Base-by-base conservation (phyloP, 1,284 basidiomycete genomes). In the Pholiota adiposa region DNA sequence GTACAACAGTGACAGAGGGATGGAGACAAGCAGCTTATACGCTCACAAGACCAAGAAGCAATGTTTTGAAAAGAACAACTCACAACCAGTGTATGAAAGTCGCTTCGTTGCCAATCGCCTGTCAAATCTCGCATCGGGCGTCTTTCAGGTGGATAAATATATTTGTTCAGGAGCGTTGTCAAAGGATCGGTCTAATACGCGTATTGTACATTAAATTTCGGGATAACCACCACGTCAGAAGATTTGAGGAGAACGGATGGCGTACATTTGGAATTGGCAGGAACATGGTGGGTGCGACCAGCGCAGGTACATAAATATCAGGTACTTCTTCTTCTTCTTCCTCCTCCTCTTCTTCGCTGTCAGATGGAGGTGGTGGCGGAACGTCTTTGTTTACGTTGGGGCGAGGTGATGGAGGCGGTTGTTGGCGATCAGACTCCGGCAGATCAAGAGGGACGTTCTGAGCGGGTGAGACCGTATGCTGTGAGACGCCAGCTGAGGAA, bases 211-310 rank as follows among this genome's bases (percentile, higher is more conserved):
- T 71, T 67, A 75, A 73, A 73, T 74, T 72, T 70, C 78, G 80
- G 63, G 76, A 79, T 69, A 87, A 73, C 84, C 83, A 88, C 84
- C 84, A 88, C 16, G 80, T 79, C 48, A 89, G 75, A 70, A 77
- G 73, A 70, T 70, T 73, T 25, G 73, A 71, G 48, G 69, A 72
- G 63, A 82, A 76, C 62, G 76, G 72, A 77, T 79, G 81, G 83
- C 90, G 83, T 82, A 93, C 91, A 77, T 91, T 90, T 51, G 91
- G 91, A 38, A 93, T 88, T 11, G 91, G 92, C 49, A 92, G 77
- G 70, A 93, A 93, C 86, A 93, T 89, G 41, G 86, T 87, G 25
- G 90, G 84, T 23, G 83, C 72, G 49, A 85, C 79, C 34, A 92
- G 83, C 36, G 81, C 82, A 9, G 85, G 84, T 33, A 84, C 73